Evolutionary conservation across 176 grass and related monocot species (phyloP).

Genomic region (Triticum timopheevii): DNA sequence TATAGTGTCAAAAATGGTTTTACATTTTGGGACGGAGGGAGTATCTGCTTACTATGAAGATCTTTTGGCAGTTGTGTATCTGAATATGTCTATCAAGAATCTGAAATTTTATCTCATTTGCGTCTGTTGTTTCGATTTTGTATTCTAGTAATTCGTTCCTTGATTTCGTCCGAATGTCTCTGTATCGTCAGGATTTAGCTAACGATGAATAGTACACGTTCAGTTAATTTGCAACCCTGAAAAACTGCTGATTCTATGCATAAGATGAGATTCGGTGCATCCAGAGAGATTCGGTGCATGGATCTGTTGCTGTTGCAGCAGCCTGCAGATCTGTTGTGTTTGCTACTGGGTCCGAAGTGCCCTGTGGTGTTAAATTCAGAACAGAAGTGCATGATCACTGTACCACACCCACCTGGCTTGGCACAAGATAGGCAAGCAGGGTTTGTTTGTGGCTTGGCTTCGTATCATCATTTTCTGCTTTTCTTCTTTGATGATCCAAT

Average conservation of each 20-base stretch:
- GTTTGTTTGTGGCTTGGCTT: neutral
- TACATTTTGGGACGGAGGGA: too few species aligned
- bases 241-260: neutral
- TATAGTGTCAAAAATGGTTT: too few species aligned
- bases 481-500: too few species aligned
- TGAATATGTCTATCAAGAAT: neutral
- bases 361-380: too few species aligned
- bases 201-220: conserved; percentile 33
- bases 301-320: neutral
- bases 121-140: conserved; percentile 45
- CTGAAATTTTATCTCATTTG: neutral
- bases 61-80: neutral
- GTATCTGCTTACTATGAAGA: too few species aligned
- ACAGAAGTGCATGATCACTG: too few species aligned
- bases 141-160: conserved; percentile 25
- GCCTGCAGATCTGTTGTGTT: too few species aligned
- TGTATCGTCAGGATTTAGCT: conserved; percentile 36
- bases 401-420: too few species aligned
- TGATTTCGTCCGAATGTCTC: conserved; percentile 20
- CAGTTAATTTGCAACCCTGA: conserved; percentile 2
- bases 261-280: conserved; percentile 10
- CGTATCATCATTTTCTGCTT: neutral
- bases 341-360: too few species aligned
- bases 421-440: neutral
- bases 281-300: neutral